Evolutionary conservation across 2,329 filamentous ascomycete species (phyloP).

Genomic region (Microdochium nivale): DNA sequence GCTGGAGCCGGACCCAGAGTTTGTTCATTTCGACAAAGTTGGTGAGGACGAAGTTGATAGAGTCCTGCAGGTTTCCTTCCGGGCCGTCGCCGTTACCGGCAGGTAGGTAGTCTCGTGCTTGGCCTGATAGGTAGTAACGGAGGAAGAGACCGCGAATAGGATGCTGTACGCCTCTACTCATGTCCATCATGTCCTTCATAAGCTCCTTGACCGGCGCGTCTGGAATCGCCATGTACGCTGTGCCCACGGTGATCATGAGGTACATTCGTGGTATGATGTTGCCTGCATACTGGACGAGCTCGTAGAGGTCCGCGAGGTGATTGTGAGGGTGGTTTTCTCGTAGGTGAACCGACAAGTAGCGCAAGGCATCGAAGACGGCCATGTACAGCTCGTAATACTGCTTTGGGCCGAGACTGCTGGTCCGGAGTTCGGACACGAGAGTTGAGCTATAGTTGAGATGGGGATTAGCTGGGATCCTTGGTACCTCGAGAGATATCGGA

Average conservation of each 20-base stretch:
- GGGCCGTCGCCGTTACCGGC: slow-evolving; percentile 78
- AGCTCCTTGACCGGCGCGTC: slow-evolving; percentile 99
- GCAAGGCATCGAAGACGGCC: slow-evolving; percentile 95
- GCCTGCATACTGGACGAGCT: slow-evolving; percentile 94
- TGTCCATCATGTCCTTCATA: slow-evolving; percentile 99
- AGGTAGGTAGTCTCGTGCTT: slow-evolving; percentile 84
- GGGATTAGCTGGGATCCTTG: slow-evolving; percentile 17
- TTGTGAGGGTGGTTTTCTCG: slow-evolving; percentile 97
- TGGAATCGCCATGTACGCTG: slow-evolving; percentile 97
- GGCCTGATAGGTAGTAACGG: slow-evolving; percentile 91
- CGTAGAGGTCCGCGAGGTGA: slow-evolving; percentile 95
- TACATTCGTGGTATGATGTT: slow-evolving; percentile 96
- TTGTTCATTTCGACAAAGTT: slow-evolving; percentile 99
- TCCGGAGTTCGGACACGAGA: slow-evolving; percentile 94
- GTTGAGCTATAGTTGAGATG: slow-evolving; percentile 60
- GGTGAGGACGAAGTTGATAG: slow-evolving; percentile 94
- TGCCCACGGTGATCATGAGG: slow-evolving; percentile 98
- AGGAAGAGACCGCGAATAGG: slow-evolving; percentile 91
- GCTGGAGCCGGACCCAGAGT: slow-evolving; percentile 93
- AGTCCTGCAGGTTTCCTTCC: slow-evolving; percentile 92
- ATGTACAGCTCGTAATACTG: slow-evolving; percentile 99
- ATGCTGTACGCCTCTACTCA: slow-evolving; percentile 96
- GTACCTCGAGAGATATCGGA: slow-evolving; percentile 6
- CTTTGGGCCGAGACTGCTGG: slow-evolving; percentile 94
- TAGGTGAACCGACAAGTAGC: slow-evolving; percentile 91